A percentile compares a stretch with the other conserved stretches of the same genome.
Conservation (phyloP, 1,284 basidiomycete species). For the Sanguinoderma infundibulare region DNA sequence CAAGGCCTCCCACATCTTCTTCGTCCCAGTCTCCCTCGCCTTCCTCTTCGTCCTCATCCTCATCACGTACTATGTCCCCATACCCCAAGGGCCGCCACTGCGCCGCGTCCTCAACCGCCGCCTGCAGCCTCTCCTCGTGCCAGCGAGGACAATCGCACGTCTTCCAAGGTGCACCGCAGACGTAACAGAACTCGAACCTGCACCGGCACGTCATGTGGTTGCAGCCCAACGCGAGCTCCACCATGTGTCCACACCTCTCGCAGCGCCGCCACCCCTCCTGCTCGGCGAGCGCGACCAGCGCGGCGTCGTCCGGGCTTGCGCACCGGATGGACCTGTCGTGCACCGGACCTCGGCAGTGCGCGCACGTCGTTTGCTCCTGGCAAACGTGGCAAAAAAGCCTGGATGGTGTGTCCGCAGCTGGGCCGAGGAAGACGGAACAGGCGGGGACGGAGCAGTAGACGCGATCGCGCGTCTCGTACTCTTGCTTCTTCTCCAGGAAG, state of each 20-base stretch:
- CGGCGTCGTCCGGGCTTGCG: slow-evolving; percentile 39
- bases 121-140: slow-evolving; percentile 52
- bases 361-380: slow-evolving; percentile 39
- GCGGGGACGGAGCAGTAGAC: slow-evolving; percentile 23
- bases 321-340: slow-evolving; percentile 34
- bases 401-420: background rate
- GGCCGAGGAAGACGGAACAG: slow-evolving; percentile 23
- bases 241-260: slow-evolving; percentile 40
- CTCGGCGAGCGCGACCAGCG: slow-evolving; percentile 47
- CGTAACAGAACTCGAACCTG: slow-evolving; percentile 43
- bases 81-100: slow-evolving; percentile 31
- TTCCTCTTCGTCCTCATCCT: background rate
- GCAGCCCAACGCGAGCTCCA: slow-evolving; percentile 42
- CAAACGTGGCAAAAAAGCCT: background rate
- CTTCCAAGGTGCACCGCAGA: slow-evolving; percentile 59
- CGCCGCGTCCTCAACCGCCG: slow-evolving; percentile 31
- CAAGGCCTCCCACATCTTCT: background rate
- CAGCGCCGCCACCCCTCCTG: slow-evolving; percentile 48
- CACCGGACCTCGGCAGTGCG: slow-evolving; percentile 45
- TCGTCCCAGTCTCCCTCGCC: background rate
- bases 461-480: slow-evolving; percentile 20
- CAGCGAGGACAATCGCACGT: slow-evolving; percentile 55
- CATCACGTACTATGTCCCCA: background rate
- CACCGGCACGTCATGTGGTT: slow-evolving; percentile 46
- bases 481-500: slow-evolving; percentile 16